A percentile compares a stretch with the other conserved stretches of the same genome.
phyloP scores from a whole-genome alignment of 352 stramenopile species.

The Phytophthora fragariaefolia region DNA sequence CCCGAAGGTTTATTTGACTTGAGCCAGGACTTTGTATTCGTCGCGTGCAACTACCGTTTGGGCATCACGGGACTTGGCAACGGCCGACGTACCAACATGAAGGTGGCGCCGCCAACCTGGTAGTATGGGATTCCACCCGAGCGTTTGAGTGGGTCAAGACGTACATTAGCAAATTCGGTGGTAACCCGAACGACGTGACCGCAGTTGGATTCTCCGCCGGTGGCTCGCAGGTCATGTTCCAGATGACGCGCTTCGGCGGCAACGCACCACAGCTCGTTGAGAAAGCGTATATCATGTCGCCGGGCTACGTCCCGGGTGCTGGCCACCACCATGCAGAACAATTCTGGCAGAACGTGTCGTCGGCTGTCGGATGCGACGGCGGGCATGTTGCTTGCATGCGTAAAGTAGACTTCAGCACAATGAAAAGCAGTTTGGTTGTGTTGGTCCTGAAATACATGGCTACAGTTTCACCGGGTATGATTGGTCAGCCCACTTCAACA shows the following conservation, averaged over 20 bases:
- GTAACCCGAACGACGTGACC: constrained; percentile 36
- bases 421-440: constrained; percentile 3
- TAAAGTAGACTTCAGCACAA: constrained; percentile 16
- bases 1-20: constrained; percentile 22
- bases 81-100: constrained; percentile 28
- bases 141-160: constrained; percentile 37
- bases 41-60: constrained; percentile 41
- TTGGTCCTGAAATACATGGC: not conserved
- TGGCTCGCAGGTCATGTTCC: constrained; percentile 22
- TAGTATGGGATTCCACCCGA: constrained; percentile 27
- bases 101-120: constrained; percentile 28
- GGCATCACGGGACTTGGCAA: constrained; percentile 24
- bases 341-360: constrained; percentile 28
- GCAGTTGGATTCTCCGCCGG: constrained; percentile 31
- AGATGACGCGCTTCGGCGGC: constrained; percentile 24
- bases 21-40: constrained; percentile 28
- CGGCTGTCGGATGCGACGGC: constrained; percentile 11
- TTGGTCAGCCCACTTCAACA: constrained; percentile 23
- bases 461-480: constrained; percentile 3
- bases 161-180: constrained; percentile 39
- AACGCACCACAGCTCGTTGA: constrained; percentile 21
- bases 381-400: constrained; percentile 20
- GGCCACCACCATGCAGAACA: constrained; percentile 20
- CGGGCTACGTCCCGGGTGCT: constrained; percentile 14
- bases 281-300: constrained; percentile 31